These are phyloP conservation scores for Hemileccinum impolitum DNA, from an alignment of 768 basidiomycete species.

Conservation along the genomic window DNA sequence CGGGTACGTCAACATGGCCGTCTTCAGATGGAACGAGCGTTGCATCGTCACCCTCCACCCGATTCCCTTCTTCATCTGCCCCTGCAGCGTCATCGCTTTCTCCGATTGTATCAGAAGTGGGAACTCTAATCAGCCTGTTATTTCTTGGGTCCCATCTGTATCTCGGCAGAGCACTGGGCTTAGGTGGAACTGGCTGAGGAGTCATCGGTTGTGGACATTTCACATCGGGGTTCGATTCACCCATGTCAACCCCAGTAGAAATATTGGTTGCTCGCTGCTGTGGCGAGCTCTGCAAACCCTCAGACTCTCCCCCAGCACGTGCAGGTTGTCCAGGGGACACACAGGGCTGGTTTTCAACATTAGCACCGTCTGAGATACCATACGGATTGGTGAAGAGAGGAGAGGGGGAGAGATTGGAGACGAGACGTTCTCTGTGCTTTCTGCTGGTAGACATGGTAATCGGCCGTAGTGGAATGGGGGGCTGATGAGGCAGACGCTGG, in stretches of 20 bases:
- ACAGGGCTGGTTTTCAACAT: background rate
- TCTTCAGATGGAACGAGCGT: conserved; percentile 18
- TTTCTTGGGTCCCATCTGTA: conserved; percentile 12
- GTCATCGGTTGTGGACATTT: background rate
- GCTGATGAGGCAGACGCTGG: conserved; percentile 28
- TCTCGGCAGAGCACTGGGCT: background rate
- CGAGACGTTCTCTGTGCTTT: background rate
- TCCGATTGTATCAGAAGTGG: background rate
- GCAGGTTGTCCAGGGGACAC: background rate
- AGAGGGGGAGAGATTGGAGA: background rate
- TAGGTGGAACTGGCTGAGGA: background rate
- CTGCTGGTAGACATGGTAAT: background rate
- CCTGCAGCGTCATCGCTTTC: background rate
- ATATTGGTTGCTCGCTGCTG: background rate
- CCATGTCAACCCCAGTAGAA: background rate
- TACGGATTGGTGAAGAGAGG: background rate
- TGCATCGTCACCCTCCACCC: conserved; percentile 10
- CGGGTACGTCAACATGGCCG: background rate
- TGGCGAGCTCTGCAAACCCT: background rate
- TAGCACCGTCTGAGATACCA: background rate
- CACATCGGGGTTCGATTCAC: background rate
- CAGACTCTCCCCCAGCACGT: background rate
- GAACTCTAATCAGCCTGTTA: background rate
- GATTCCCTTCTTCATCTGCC: background rate
- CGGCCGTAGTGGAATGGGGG: conserved; percentile 16